phyloP scores from a whole-genome alignment of 2,329 filamentous ascomycete genomes.

The Gremmenia infestans region DNA sequence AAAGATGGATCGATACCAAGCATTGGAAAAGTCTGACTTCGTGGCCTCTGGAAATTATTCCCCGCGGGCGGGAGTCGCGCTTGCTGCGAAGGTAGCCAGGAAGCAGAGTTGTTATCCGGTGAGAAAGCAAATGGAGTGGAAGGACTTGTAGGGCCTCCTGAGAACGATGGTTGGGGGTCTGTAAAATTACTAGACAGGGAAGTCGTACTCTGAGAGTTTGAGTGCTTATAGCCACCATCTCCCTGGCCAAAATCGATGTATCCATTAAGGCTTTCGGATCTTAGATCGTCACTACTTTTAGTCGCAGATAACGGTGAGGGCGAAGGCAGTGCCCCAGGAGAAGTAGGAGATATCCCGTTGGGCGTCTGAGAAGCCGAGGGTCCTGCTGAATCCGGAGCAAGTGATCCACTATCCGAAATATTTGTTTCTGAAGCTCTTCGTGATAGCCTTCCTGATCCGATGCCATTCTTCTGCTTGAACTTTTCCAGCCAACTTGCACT shows the following conservation, averaged over 20 bases:
- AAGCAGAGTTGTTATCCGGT: conserved; percentile 64
- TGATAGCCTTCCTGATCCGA: conserved; percentile 38
- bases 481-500: conserved; percentile 84
- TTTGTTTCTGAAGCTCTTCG: conserved; percentile 62
- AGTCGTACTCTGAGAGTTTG: conserved; percentile 61
- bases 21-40: conserved; percentile 82
- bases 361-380: conserved; percentile 58
- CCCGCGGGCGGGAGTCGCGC: conserved; percentile 39
- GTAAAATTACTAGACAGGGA: conserved; percentile 65
- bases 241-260: conserved; percentile 56
- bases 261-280: conserved; percentile 51
- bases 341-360: conserved; percentile 65
- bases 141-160: conserved; percentile 67
- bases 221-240: conserved; percentile 48
- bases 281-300: conserved; percentile 59
- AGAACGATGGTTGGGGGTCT: conserved; percentile 63
- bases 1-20: conserved; percentile 55
- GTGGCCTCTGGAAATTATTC: conserved; percentile 61
- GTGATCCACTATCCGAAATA: conserved; percentile 61
- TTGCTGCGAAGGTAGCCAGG: conserved; percentile 55
- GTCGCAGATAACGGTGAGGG: conserved; percentile 67
- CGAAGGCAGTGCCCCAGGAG: conserved; percentile 60
- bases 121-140: conserved; percentile 71
- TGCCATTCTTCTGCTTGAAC: conserved; percentile 75
- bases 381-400: conserved; percentile 48